A percentile compares a stretch with the other conserved stretches of the same genome.
phyloP scores from a whole-genome alignment of 176 grass and related monocot species.

The Carex littledalei region DNA sequence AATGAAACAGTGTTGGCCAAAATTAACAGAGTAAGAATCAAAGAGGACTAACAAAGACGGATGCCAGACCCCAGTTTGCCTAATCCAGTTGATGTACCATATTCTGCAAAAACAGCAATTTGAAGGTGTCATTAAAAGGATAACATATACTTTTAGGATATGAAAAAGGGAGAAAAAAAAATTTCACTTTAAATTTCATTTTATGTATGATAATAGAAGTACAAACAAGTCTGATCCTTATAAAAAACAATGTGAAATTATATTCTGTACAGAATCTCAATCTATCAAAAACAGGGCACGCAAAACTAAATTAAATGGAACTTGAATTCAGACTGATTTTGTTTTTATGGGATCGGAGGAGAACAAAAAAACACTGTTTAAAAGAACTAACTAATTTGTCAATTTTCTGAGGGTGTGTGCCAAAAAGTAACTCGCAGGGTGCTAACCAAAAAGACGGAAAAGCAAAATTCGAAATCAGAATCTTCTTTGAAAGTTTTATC shows the following conservation, averaged over 20 bases:
- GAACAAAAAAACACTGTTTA: neutral
- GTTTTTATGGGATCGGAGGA: neutral
- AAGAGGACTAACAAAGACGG: conserved; percentile 68
- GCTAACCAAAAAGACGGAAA: no score
- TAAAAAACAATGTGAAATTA: neutral
- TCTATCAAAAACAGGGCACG: neutral
- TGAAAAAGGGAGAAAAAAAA: neutral
- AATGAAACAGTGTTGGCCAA: neutral
- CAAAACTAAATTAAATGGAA: neutral
- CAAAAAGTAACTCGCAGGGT: neutral
- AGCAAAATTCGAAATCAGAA: neutral
- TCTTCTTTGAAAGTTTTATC: neutral
- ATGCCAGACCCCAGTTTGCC: conserved; percentile 85
- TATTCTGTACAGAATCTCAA: neutral
- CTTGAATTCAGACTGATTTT: neutral
- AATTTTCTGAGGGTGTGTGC: neutral
- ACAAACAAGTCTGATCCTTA: neutral
- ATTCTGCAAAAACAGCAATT: conserved; percentile 39
- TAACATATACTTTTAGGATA: neutral
- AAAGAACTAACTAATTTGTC: neutral
- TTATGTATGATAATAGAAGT: neutral
- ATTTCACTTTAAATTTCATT: neutral
- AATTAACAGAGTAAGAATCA: neutral
- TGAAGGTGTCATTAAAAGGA: neutral
- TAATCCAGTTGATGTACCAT: conserved; percentile 57